Base-by-base conservation (phyloP, 2,329 filamentous ascomycete species). In the Nigrospora sphaerica region DNA sequence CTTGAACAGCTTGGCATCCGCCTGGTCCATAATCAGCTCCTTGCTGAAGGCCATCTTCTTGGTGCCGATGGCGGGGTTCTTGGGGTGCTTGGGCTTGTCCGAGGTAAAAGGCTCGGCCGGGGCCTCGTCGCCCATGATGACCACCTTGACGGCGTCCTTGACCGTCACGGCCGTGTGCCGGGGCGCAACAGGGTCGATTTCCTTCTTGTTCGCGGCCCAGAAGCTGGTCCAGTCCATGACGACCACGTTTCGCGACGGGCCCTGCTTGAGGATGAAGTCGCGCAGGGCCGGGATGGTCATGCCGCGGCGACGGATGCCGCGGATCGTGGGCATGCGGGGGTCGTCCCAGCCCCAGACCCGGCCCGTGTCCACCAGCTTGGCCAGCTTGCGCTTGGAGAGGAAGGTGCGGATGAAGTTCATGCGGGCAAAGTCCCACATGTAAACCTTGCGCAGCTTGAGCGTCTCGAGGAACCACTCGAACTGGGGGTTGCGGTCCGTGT, bases 341-440 rank as follows among this genome's bases (percentile, higher is more conserved):
- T 92, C 88, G 55, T 93, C 87, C 88, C 88, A 93, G 53, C 88
- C 88, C 76, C 80, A 85, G 39, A 93, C 88, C 48, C 78, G 78
- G 48, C 85, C 85, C 28, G 79, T 74, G 43, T 90, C 85, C 42
- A 93, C 88, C 23, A 93, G 78, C 72, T 88, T 89, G 49, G 86
- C 87, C 34, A 93, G 78, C 72, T 93, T 93, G 49, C 88, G 83
- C 75, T 93, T 93, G 44, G 87, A 92, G 16, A 93, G 72, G 64
- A 92, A 85, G 1, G 88, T 92, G 57, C 78, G 76, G 67, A 91
- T 80, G 60, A 93, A 92, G 76, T 91, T 91, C 71, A 93, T 83
- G 55, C 88, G 80, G 13, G 85, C 78, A 65, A 92, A 93, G 63
- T 90, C 87, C 85, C 86, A 92, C 72, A 92, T 85, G 67, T 90